These are phyloP conservation scores for Theileria orientalis DNA, from an alignment of 169 alveolate species.

Conservation along the genomic window DNA sequence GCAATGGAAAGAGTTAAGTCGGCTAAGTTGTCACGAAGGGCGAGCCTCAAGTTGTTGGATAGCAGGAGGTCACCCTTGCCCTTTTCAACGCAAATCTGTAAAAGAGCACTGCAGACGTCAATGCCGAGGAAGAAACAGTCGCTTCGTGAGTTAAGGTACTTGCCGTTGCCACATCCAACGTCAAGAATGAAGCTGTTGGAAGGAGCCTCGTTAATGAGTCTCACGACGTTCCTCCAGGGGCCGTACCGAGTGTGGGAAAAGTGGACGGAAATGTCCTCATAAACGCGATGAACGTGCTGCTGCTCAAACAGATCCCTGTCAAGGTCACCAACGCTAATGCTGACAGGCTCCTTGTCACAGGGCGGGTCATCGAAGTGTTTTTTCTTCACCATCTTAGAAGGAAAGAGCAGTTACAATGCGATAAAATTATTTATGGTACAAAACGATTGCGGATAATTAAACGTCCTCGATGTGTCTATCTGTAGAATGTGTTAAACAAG, in stretches of 20 bases:
- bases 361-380: neutral
- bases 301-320: conserved; percentile 18
- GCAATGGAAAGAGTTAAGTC: conserved; percentile 57
- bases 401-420: neutral
- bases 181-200: conserved; percentile 88
- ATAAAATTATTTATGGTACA: neutral
- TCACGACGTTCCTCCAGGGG: conserved; percentile 94
- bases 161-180: conserved; percentile 98
- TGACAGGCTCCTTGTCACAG: conserved; percentile 32
- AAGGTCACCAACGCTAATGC: conserved; percentile 4
- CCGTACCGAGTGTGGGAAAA: conserved; percentile 80
- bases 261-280: conserved; percentile 47
- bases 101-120: conserved; percentile 85
- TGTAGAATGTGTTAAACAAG: no score
- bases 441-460: no score
- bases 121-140: conserved; percentile 82
- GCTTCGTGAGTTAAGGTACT: conserved; percentile 81
- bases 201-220: conserved; percentile 81
- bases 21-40: conserved; percentile 25
- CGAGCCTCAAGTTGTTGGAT: conserved; percentile 36
- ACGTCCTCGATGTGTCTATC: no score
- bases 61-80: neutral
- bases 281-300: conserved; percentile 42
- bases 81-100: conserved; percentile 74
- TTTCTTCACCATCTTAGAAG: conserved; percentile 3